These are phyloP conservation scores for Coelastrella sp. DNA, from an alignment of 139 green algal genomes.

Conservation along the genomic window DNA sequence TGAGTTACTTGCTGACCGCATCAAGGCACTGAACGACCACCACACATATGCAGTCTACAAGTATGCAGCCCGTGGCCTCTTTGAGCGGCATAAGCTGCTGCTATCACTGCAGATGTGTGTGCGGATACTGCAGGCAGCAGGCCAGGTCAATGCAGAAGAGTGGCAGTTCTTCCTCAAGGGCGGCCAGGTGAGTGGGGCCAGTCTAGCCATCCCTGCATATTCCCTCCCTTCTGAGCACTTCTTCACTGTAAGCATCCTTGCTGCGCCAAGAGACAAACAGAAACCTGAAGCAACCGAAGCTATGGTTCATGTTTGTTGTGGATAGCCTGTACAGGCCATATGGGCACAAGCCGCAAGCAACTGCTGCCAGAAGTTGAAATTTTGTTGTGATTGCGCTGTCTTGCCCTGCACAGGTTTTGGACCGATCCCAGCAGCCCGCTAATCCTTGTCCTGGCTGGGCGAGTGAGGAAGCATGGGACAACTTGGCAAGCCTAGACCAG, in stretches of 20 bases:
- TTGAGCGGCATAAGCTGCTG: slow-evolving; percentile 96
- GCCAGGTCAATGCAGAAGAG: slow-evolving; percentile 82
- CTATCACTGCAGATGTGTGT: slow-evolving; percentile 90
- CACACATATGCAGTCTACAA: slow-evolving; percentile 92
- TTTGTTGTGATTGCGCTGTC: not conserved
- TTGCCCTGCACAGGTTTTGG: slow-evolving; percentile 56
- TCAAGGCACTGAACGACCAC: slow-evolving; percentile 87
- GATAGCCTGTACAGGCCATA: not conserved
- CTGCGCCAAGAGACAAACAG: no score
- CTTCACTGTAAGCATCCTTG: no score
- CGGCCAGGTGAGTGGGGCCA: slow-evolving; percentile 60
- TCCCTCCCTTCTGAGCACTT: no score
- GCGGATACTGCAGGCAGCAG: slow-evolving; percentile 66
- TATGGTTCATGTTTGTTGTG: not conserved
- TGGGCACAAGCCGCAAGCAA: not conserved
- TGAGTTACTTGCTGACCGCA: slow-evolving; percentile 76
- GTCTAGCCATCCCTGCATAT: not conserved
- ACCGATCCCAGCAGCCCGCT: slow-evolving; percentile 69
- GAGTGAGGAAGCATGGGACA: slow-evolving; percentile 84
- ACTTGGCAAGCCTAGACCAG: slow-evolving; percentile 79
- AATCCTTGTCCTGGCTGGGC: slow-evolving; percentile 82
- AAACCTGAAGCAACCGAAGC: no score
- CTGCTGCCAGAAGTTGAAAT: not conserved
- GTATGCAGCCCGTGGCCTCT: slow-evolving; percentile 84
- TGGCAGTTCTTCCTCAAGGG: slow-evolving; percentile 89